Base-by-base conservation (phyloP, 306 rosid genomes). In the Gynostemma pentaphyllum region DNA sequence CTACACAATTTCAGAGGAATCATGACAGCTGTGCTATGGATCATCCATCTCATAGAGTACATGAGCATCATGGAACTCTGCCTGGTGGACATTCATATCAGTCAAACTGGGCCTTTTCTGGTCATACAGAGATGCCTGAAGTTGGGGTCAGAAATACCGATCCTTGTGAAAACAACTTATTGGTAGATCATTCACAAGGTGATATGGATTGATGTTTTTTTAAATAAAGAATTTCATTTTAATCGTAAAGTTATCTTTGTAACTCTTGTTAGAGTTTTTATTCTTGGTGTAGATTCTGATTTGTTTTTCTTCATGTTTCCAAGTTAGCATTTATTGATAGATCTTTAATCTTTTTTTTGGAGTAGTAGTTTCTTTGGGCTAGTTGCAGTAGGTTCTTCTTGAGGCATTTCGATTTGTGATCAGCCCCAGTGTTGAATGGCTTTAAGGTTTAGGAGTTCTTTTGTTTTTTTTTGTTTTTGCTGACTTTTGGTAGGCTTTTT, bases 101-200 rank as follows among this genome's bases (percentile, higher is more conserved):
- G 70, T 70, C 95, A 48, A 87, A 74, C 67, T 75, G 95, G 87
- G 80, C 79, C 48, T 62, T 75, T 66, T 82, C 95, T 68, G 72
- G 86, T 55, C 75, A 82, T 36, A 71, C 76, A 46, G 91, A 91
- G 69, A 72, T 81, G 73, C 54, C 79, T 62, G 96, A 85, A 53
- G 79, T 62, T 70, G 91, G 87, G 72, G 65, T 61, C 48, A 79
- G 86, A 76, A 83, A 81, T 53, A 60, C 75, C 46, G 94, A 87
- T 70, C 75, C 83, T 68, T 79, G 71, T 76, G 90, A 83, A 46
- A 50, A 36, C 53, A 85, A 78, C 74, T 16, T 68, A 63, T 71
- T 74, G 36, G 41, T 67, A 46, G 88, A 85, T 75, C 76, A 90
- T 82, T 80, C 78, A 37, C 98, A 81, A 78, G 96, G 98, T 87